Conservation (phyloP, 225 moss, liverwort and hornwort genomes). For the Lunularia cruciata region DNA sequence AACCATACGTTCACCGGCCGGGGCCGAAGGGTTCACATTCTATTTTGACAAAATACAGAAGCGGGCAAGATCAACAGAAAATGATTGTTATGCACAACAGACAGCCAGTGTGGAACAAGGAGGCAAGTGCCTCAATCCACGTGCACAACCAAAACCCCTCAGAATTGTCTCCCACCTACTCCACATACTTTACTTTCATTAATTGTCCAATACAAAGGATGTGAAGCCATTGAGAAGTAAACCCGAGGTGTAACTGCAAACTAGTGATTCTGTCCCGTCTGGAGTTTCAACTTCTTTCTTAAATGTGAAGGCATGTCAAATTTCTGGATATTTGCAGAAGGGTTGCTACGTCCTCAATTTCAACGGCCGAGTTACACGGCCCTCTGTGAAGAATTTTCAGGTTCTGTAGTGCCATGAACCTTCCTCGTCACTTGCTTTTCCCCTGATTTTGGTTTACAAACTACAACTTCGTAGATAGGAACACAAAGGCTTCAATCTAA, state of each 20-base stretch:
- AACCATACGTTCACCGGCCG: conserved; percentile 59
- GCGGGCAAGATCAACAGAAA: conserved; percentile 56
- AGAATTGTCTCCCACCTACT: too few relatives aligned
- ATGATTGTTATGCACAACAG: conserved; percentile 89
- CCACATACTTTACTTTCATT: too few relatives aligned
- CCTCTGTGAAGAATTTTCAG: conserved; percentile 88
- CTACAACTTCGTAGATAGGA: neutral
- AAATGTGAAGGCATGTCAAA: neutral
- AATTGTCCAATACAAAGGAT: too few relatives aligned
- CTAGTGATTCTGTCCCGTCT: too few relatives aligned
- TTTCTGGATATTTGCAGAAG: conserved; percentile 34
- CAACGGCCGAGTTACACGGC: conserved; percentile 74
- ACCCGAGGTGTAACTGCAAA: too few relatives aligned
- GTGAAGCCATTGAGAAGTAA: too few relatives aligned
- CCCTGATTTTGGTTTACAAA: neutral
- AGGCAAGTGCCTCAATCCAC: conserved; percentile 31
- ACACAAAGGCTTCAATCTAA: too few relatives aligned
- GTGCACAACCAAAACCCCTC: neutral
- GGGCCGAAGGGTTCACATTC: conserved; percentile 48
- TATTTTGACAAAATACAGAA: conserved; percentile 61
- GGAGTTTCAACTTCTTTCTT: neutral
- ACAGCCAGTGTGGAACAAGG: conserved; percentile 67
- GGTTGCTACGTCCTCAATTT: conserved; percentile 82
- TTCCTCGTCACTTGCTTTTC: neutral
- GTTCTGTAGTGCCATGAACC: conserved; percentile 22